These are phyloP conservation scores for Eucalyptus cloeziana DNA, from an alignment of 345 rosid genomes.

Conservation along the genomic window DNA sequence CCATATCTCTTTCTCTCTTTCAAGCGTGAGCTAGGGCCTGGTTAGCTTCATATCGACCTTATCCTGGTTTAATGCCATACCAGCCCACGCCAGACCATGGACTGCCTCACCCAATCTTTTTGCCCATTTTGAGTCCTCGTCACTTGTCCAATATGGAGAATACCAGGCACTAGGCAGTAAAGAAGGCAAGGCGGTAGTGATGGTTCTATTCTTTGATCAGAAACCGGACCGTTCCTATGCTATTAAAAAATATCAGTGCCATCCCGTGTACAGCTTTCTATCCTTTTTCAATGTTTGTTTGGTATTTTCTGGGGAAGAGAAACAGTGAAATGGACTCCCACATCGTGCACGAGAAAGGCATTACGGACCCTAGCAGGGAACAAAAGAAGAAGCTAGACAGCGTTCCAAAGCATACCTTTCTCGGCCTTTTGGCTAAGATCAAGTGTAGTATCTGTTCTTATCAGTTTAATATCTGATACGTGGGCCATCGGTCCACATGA, in stretches of 20 bases:
- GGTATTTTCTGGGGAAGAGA: neutral
- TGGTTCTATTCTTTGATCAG: too few relatives aligned
- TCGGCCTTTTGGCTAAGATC: slow-evolving; percentile 65
- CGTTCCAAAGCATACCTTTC: slow-evolving; percentile 15
- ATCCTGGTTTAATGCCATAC: neutral
- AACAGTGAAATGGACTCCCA: neutral
- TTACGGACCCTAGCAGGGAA: neutral
- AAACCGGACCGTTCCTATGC: too few relatives aligned
- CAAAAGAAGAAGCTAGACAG: neutral
- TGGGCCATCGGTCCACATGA: slow-evolving; percentile 21
- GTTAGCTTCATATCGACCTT: neutral
- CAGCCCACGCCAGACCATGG: neutral
- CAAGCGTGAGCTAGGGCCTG: neutral
- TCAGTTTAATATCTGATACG: slow-evolving; percentile 47
- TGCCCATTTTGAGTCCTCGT: neutral
- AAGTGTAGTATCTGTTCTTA: slow-evolving; percentile 53
- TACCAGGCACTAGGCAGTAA: neutral
- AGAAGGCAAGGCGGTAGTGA: too few relatives aligned
- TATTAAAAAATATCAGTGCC: too few relatives aligned
- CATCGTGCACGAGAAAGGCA: neutral
- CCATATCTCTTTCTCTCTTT: neutral
- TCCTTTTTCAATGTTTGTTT: too few relatives aligned
- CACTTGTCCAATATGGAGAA: neutral
- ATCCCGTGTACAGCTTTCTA: too few relatives aligned
- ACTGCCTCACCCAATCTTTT: neutral